phyloP scores from a whole-genome alignment of 768 basidiomycete genomes.

The Amanita rubescens region DNA sequence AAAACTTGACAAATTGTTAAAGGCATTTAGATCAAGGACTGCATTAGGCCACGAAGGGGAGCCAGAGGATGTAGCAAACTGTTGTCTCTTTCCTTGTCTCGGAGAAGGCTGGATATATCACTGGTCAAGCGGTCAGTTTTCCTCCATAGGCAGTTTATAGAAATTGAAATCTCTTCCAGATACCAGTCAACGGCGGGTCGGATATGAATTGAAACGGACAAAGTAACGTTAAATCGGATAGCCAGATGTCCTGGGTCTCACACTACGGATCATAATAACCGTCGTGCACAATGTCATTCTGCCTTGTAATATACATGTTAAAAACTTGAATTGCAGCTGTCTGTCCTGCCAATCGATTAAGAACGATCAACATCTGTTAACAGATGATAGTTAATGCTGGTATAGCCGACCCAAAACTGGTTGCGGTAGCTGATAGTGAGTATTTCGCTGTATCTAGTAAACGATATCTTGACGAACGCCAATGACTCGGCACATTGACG shows the following conservation, averaged over 20 bases:
- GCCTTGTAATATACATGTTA: neutral
- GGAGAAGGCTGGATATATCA: constrained; percentile 20
- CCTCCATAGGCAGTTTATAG: neutral
- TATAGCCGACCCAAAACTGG: constrained; percentile 12
- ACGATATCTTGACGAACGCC: neutral
- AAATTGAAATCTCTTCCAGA: neutral
- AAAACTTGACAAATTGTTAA: too few species aligned
- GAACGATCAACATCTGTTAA: neutral
- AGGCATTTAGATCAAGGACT: neutral
- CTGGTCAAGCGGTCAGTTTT: neutral
- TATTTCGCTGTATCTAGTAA: neutral
- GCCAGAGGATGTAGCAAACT: too few species aligned
- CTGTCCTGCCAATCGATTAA: too few species aligned
- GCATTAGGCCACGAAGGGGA: neutral
- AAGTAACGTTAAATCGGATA: too few species aligned
- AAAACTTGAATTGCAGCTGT: constrained; percentile 37
- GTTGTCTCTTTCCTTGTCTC: too few species aligned
- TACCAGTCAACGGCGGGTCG: constrained; percentile 1
- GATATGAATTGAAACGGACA: too few species aligned
- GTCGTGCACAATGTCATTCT: neutral
- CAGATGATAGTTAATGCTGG: constrained; percentile 44
- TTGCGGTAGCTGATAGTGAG: constrained; percentile 8
- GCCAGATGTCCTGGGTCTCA: too few species aligned
- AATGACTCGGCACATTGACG: constrained; percentile 16
- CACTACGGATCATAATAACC: too few species aligned